Evolutionary conservation across 2,329 filamentous ascomycete genomes (phyloP).

Genomic region (Ustilaginoidea virens): DNA sequence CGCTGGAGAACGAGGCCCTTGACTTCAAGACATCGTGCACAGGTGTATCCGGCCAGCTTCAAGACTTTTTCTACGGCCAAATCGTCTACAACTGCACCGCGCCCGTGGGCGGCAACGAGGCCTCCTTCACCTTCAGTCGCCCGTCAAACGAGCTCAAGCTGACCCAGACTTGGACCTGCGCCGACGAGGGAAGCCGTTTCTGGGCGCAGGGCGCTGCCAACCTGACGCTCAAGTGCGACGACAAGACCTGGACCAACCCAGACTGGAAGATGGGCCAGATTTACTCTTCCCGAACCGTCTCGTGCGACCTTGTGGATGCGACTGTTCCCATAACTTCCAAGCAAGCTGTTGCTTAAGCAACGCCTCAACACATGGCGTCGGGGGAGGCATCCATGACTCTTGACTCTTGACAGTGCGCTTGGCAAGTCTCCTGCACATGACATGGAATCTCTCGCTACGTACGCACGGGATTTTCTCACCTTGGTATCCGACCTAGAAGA

Average conservation of each 20-base stretch:
- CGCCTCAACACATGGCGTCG: not conserved
- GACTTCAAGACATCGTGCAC: slow-evolving; percentile 21
- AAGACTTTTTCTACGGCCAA: slow-evolving; percentile 35
- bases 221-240: slow-evolving; percentile 15
- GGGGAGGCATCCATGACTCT: slow-evolving; percentile 2
- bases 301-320: slow-evolving; percentile 13
- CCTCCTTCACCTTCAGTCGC: slow-evolving; percentile 27
- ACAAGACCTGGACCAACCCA: slow-evolving; percentile 13
- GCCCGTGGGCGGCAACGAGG: slow-evolving; percentile 12
- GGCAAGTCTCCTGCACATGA: too few species aligned
- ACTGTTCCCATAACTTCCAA: slow-evolving; percentile 13
- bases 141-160: slow-evolving; percentile 20
- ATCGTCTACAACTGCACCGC: slow-evolving; percentile 26
- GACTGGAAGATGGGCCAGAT: slow-evolving; percentile 16
- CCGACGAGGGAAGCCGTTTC: slow-evolving; percentile 20
- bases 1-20: slow-evolving; percentile 29
- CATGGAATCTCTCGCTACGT: too few species aligned
- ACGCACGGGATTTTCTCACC: not conserved
- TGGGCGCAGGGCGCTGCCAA: slow-evolving; percentile 12
- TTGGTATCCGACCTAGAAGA: not conserved
- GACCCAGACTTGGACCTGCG: slow-evolving; percentile 35
- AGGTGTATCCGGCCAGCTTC: slow-evolving; percentile 24
- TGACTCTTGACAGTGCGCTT: too few species aligned
- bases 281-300: slow-evolving; percentile 15
- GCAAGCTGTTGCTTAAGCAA: slow-evolving; percentile 11